These are phyloP conservation scores for Eudorina sp. DNA, from an alignment of 139 green algal genomes.

Conservation along the genomic window DNA sequence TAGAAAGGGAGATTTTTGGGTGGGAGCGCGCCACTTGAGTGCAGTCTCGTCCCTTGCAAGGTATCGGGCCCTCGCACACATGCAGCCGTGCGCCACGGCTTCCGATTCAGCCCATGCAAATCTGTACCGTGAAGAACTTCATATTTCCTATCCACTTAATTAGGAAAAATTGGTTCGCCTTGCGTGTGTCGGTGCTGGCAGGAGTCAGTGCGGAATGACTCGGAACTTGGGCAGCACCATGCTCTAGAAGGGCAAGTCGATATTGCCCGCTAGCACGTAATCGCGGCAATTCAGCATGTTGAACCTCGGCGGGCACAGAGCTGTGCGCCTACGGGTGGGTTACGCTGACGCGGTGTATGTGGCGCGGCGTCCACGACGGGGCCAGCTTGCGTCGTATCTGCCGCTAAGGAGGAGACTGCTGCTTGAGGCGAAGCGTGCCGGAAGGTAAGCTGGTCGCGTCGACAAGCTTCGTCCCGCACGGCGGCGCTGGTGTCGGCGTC, in stretches of 20 bases:
- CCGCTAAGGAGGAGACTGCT: not conserved
- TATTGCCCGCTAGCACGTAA: not conserved
- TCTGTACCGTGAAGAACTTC: not conserved
- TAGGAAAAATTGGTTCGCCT: too few species aligned
- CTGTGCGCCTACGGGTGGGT: not conserved
- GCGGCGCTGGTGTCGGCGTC: constrained; percentile 29
- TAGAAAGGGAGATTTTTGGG: not conserved
- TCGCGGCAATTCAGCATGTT: not conserved
- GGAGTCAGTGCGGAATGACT: too few species aligned
- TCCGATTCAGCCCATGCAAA: not conserved
- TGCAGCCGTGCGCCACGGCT: not conserved
- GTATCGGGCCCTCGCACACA: too few species aligned
- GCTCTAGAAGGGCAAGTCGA: not conserved
- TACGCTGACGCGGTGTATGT: not conserved
- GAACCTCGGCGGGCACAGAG: not conserved
- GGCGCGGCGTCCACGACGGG: not conserved
- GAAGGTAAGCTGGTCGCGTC: not conserved
- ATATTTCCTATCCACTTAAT: not conserved
- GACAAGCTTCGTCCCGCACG: not conserved
- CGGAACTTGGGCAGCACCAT: too few species aligned
- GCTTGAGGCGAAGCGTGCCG: constrained; percentile 7
- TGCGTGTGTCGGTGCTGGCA: too few species aligned
- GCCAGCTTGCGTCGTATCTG: not conserved
- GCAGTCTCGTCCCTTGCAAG: not conserved
- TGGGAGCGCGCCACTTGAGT: not conserved